phyloP scores from a whole-genome alignment of 257 asterid species.

The Nicotiana attenuata region DNA sequence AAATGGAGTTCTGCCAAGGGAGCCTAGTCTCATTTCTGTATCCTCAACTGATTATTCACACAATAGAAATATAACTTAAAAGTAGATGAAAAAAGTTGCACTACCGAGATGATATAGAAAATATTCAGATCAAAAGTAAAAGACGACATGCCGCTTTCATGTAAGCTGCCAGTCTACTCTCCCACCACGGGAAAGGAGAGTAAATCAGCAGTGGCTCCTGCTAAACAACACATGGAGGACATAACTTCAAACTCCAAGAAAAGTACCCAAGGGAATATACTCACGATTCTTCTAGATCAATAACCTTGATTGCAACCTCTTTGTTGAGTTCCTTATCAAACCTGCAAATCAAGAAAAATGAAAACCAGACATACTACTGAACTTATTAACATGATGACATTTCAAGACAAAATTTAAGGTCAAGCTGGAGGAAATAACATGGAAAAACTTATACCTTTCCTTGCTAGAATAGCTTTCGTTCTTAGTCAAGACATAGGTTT shows the following conservation, averaged over 20 bases:
- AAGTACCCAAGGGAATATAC: constrained; percentile 25
- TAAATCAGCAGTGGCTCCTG: not conserved
- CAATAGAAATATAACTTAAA: not conserved
- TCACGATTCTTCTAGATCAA: constrained; percentile 99
- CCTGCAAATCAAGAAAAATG: constrained; percentile 48
- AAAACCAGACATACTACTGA: not conserved
- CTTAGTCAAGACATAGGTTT: not conserved
- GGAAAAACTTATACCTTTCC: not conserved
- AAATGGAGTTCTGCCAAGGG: not conserved
- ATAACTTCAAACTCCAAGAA: constrained; percentile 1
- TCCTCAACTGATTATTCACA: not conserved
- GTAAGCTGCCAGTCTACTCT: not conserved
- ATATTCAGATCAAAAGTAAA: constrained; percentile 1
- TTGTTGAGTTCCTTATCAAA: constrained; percentile 86
- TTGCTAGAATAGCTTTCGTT: not conserved
- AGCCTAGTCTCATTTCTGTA: not conserved
- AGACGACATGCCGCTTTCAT: not conserved
- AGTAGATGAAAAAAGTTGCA: not conserved
- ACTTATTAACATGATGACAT: not conserved
- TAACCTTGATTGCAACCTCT: constrained; percentile 96
- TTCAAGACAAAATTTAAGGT: not conserved
- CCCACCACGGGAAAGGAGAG: not conserved
- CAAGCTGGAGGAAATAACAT: not conserved
- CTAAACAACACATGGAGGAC: not conserved
- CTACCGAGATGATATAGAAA: not conserved